Percentiles rank a stretch among this genome's conserved stretches.
These are phyloP conservation scores for Clonostachys sp. DNA, from an alignment of 2,329 filamentous ascomycete species.

Conservation along the genomic window DNA sequence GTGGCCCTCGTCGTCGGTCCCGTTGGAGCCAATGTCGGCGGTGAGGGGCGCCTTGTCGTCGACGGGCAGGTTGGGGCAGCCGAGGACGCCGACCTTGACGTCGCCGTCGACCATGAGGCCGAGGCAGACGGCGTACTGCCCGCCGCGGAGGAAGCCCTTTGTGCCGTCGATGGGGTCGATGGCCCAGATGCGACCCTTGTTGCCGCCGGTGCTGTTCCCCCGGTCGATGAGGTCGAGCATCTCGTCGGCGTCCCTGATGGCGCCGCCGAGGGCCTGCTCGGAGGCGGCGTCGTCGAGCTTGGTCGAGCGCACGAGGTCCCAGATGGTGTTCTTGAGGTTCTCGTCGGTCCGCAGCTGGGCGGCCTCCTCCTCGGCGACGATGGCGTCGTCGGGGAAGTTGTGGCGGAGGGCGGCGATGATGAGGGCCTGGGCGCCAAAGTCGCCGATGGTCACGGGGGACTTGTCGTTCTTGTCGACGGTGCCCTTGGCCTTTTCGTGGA, in stretches of 20 bases:
- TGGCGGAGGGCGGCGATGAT: conserved; percentile 87
- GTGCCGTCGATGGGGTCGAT: conserved; percentile 98
- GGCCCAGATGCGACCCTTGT: conserved; percentile 82
- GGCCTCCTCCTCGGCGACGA: conserved; percentile 95
- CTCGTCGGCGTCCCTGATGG: conserved; percentile 58
- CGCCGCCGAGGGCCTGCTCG: conserved; percentile 65
- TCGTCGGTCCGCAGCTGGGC: conserved; percentile 69
- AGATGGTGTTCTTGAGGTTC: conserved; percentile 65
- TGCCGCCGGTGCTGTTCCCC: conserved; percentile 67
- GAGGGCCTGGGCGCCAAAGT: conserved; percentile 95
- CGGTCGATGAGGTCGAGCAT: conserved; percentile 65
- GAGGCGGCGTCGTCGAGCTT: conserved; percentile 54
- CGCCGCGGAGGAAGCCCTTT: conserved; percentile 92
- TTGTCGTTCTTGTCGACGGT: conserved; percentile 88
- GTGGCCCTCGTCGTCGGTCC: conserved; percentile 64
- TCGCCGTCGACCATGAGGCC: conserved; percentile 89
- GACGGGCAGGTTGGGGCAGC: conserved; percentile 90
- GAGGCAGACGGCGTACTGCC: conserved; percentile 94
- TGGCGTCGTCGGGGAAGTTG: conserved; percentile 85
- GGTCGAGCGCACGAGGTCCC: conserved; percentile 73
- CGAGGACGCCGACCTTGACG: conserved; percentile 90
- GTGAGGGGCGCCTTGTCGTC: conserved; percentile 62
- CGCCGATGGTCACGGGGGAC: conserved; percentile 94
- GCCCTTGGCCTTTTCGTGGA: conserved; percentile 84
- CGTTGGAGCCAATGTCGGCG: conserved; percentile 67